Base-by-base conservation (phyloP, 208 protist genomes). In the Wallacemonas sp. region DNA sequence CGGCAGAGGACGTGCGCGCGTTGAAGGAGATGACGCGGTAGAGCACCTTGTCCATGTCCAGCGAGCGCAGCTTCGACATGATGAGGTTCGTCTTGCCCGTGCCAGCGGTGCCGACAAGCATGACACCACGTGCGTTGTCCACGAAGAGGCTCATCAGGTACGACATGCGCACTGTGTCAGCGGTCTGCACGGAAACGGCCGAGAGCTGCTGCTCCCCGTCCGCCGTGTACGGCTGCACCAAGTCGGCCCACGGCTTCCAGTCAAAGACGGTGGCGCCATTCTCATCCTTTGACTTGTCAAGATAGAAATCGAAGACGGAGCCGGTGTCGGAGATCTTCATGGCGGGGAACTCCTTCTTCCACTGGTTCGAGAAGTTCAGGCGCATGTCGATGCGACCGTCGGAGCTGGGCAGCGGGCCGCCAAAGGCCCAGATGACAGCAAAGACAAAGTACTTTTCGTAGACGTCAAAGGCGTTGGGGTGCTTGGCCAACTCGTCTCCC, bases 381-480 rank as follows among this genome's bases (percentile, higher is more conserved):
- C 91, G 84, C 84, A 88, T 85, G 74, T 97, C 93, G 29, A 98
- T 81, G 47, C 82, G 76, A 38, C 97, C 91, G 72, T 99, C 94
- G n/a, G 98, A 97, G 46, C 88, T 88, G 26, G 93, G 91, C 41
- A 99, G 86, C 48, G 94, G 93, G 29, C 98, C 98, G 65, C 98
- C 98, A 79, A 99, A 98, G 14, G 96, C 96, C 98, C 98, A 99
- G 68, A 99, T 90, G 36, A 93, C 85, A 33, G 97, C 92, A 81
- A 99, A 99, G 17, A 97, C 93, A 82, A 99, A 99, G 78, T 98
- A 98, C 60, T 96, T 90, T 81, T 99, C 98, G 78, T 97, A 98
- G 21, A 98, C 78, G 29, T 98, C 95, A 75, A 94, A 95, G 23
- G 82, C 63, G 72, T 90, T 95, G 36, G 83, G 76, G 72, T 92